Evolutionary conservation across 345 rosid genomes (phyloP), one percentile per base, ranked within the genome.

Genomic region (Luvunga scandens): DNA sequence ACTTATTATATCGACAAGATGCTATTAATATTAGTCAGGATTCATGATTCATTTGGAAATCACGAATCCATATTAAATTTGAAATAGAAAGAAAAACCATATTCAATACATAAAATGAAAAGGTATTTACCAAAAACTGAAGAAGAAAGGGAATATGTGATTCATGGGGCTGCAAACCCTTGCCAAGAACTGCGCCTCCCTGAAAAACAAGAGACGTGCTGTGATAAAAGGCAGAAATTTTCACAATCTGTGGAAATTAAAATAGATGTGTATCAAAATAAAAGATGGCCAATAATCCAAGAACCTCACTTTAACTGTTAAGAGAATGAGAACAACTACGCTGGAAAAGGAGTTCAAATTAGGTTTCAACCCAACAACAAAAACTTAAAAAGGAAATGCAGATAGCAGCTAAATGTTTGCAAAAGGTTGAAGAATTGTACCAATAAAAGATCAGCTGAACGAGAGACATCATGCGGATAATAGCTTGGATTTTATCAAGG

Each of bases 61-160:
- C 63, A 70, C 7, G 0, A 48, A 25, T 45, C 69, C 42, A 61
- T 3, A 42, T 45, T 63, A 28, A 36, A 33, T 61, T 70, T 30
- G 18, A 7, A 42, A 62, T 61, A 9, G 4, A 71, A 70, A 9
- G 21, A 27, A 72, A 61, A 75, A 25, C 69, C 16, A 69, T 36
- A 53, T 71, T 64, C 28, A 53, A n/a, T 27, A 55, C n/a, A 10
- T 6, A 45, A 75, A 14, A 72, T 22, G 28, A 57, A 50, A 67
- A 38, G 31, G 71, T 48, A 70, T 31, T 85, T 89, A 95, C 98
- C 94, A 92, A 70, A 91, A 95, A 92, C 81, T 95, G 99, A 77
- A 95, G 98, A 80, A 95, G 72, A 81, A 87, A 95, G 69, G 98
- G 97, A 78, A 94, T 88, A 80, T 95, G 99, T 9, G 99, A 90